Conservation (phyloP, 805 yeast genomes). For the Zygoascus tannicola region DNA sequence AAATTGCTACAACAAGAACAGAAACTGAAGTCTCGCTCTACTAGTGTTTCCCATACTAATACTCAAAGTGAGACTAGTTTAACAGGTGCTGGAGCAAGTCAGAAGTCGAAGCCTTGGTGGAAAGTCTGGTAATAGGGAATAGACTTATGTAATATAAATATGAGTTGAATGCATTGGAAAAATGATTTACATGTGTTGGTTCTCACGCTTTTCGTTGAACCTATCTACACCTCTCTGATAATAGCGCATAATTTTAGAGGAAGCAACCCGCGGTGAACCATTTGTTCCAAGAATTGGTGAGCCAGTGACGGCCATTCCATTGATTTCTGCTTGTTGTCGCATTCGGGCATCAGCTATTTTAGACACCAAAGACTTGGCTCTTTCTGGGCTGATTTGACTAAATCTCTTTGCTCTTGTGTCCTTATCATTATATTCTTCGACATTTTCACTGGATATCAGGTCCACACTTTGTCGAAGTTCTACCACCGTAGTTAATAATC, state of each 20-base stretch:
- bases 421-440: slow-evolving; percentile 51
- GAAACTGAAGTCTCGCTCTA: no score
- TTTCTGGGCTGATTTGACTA: slow-evolving; percentile 65
- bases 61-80: no score
- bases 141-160: no score
- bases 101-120: no score
- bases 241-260: slow-evolving; percentile 13
- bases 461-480: slow-evolving; percentile 76
- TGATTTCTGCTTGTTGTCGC: slow-evolving; percentile 4
- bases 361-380: slow-evolving; percentile 50
- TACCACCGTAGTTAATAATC: slow-evolving; percentile 63
- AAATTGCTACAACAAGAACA: no score
- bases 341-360: slow-evolving; percentile 30
- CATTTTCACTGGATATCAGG: slow-evolving; percentile 50
- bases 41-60: no score
- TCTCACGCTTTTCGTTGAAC: slow-evolving; percentile 9
- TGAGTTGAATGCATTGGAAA: neutral
- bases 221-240: slow-evolving; percentile 14
- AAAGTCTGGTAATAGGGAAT: no score
- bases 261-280: slow-evolving; percentile 1
- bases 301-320: neutral
- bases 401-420: slow-evolving; percentile 52
- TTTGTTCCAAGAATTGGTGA: neutral
- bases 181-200: slow-evolving; percentile 2
- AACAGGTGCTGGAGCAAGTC: no score